Percentiles rank a stretch among this genome's conserved stretches.
phyloP scores from a whole-genome alignment of 805 yeast species.

The Metschnikowia proteae region DNA sequence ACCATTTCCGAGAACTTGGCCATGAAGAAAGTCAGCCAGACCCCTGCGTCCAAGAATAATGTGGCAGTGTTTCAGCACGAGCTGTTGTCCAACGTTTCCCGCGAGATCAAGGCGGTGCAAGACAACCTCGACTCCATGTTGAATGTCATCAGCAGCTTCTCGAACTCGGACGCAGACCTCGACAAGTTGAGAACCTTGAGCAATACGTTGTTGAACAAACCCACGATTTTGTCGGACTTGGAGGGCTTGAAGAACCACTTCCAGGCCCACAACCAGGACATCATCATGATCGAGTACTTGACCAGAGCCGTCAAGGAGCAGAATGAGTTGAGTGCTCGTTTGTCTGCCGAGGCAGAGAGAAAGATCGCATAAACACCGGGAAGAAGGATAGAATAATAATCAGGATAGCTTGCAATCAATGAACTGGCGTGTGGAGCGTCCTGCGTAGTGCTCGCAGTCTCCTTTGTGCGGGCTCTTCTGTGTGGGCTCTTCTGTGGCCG shows the following conservation, averaged over 20 bases:
- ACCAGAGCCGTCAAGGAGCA: slow-evolving; percentile 83
- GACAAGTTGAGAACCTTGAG: slow-evolving; percentile 66
- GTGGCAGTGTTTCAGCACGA: slow-evolving; percentile 28
- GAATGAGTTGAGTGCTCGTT: slow-evolving; percentile 70
- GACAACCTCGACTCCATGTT: slow-evolving; percentile 48
- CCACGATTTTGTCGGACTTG: slow-evolving; percentile 46
- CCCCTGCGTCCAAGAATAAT: slow-evolving; percentile 26
- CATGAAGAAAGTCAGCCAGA: slow-evolving; percentile 43
- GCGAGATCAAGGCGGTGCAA: slow-evolving; percentile 45
- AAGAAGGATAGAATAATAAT: slow-evolving; percentile 3
- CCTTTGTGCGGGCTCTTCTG: neutral
- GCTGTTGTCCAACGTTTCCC: slow-evolving; percentile 40
- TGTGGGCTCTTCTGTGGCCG: neutral
- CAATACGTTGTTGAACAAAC: slow-evolving; percentile 51
- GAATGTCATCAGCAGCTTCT: slow-evolving; percentile 42
- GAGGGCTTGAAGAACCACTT: slow-evolving; percentile 57
- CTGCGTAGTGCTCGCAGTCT: neutral
- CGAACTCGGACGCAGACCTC: slow-evolving; percentile 43
- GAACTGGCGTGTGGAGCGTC: neutral
- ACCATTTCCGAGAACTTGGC: slow-evolving; percentile 55
- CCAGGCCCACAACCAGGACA: slow-evolving; percentile 73
- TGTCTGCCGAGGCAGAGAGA: slow-evolving; percentile 46
- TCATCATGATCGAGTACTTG: slow-evolving; percentile 75
- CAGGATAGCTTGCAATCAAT: slow-evolving; percentile 3
- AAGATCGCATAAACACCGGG: slow-evolving; percentile 13